Conservation (phyloP, 371 early-diverging fungal species). For the Mortierella sp. region DNA sequence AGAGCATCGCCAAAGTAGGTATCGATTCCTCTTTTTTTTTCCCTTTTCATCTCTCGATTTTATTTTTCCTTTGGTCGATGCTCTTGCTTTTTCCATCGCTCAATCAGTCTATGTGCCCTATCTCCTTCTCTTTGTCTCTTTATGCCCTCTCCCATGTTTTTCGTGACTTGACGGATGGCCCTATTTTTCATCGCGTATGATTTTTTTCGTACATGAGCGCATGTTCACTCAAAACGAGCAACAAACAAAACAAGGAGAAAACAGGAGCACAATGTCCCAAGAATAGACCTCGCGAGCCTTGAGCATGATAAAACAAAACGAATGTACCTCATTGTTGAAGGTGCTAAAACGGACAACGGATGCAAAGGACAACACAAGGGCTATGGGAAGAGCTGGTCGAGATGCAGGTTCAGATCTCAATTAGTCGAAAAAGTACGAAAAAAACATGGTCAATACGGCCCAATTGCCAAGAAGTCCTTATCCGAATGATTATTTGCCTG, state of each 20-base stretch:
- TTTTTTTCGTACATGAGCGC: background rate
- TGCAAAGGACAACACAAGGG: too few relatives aligned
- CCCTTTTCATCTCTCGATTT: background rate
- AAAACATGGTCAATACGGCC: too few relatives aligned
- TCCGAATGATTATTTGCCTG: too few relatives aligned
- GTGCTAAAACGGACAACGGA: too few relatives aligned
- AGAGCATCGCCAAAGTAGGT: background rate
- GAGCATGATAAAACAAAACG: background rate
- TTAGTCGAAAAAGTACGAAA: too few relatives aligned
- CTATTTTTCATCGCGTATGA: background rate
- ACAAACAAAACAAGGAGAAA: background rate
- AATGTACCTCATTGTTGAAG: background rate
- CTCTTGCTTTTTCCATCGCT: background rate
- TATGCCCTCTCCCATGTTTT: background rate
- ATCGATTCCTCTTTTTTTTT: background rate
- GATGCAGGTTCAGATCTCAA: too few relatives aligned
- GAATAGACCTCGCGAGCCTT: background rate
- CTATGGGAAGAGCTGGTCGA: too few relatives aligned
- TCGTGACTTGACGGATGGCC: background rate
- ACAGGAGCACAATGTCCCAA: background rate
- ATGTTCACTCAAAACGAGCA: background rate
- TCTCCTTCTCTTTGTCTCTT: background rate
- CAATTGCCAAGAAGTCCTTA: too few relatives aligned
- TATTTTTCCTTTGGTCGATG: background rate
- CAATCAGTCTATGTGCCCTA: background rate